phyloP scores from a whole-genome alignment of 1,284 basidiomycete species.

The Heterobasidion annosum region DNA sequence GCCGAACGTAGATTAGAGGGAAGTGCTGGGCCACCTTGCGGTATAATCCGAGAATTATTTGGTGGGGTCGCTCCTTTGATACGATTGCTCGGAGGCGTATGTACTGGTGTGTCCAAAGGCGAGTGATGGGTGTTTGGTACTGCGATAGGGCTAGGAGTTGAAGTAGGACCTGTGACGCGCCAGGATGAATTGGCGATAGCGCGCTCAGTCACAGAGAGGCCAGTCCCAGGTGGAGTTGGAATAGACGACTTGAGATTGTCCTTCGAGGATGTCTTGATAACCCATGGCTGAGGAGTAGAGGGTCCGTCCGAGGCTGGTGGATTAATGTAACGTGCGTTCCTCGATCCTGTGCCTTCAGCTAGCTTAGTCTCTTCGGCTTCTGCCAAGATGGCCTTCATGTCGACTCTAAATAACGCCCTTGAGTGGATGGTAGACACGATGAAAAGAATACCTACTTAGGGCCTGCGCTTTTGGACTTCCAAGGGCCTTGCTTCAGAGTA shows the following conservation, averaged over 20 bases:
- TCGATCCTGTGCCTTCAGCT: not conserved
- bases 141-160: not conserved
- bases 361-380: constrained; percentile 41
- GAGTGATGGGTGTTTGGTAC: not conserved
- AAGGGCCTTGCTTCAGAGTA: constrained; percentile 14
- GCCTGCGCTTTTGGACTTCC: constrained; percentile 29
- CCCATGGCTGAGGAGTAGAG: not conserved
- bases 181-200: not conserved
- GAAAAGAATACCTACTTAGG: constrained; percentile 22
- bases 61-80: not conserved
- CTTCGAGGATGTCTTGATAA: constrained; percentile 5
- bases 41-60: not conserved
- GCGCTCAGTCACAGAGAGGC: no score
- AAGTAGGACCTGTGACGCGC: not conserved
- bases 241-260: constrained; percentile 1
- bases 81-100: constrained; percentile 1
- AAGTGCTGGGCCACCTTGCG: not conserved
- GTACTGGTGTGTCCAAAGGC: not conserved
- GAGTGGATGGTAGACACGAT: not conserved
- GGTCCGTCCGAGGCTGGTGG: no score
- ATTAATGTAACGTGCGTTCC: no score
- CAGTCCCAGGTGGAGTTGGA: not conserved
- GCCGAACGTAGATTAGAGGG: constrained; percentile 5
- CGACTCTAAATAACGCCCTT: constrained; percentile 39
- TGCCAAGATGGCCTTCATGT: constrained; percentile 84